Percentiles rank a stretch among this genome's conserved stretches.
Evolutionary conservation across 345 rosid genomes (phyloP).

Genomic region (Syzygium grande): DNA sequence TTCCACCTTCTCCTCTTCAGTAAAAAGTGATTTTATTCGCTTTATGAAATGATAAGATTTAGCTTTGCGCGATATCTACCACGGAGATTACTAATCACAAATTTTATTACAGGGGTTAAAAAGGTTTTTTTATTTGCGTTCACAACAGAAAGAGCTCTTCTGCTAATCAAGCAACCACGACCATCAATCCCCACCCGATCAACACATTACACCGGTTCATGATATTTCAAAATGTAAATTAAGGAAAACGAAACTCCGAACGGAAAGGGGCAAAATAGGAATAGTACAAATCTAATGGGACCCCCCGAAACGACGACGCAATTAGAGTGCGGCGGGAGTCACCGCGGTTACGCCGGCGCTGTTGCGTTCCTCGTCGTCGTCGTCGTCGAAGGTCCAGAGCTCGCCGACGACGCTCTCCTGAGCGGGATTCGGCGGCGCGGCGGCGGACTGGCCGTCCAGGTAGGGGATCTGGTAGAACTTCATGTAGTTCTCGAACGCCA

Average conservation of each 20-base stretch:
- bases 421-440: constrained; percentile 11
- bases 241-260: background rate
- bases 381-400: constrained; percentile 60
- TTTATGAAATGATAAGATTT: too few species aligned
- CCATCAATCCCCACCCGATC: background rate
- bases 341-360: background rate
- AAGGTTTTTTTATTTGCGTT: background rate
- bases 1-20: too few species aligned
- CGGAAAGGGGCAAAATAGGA: background rate
- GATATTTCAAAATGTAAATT: background rate
- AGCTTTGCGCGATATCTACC: background rate
- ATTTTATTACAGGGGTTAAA: background rate
- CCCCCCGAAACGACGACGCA: background rate
- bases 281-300: background rate
- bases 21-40: too few species aligned
- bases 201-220: background rate
- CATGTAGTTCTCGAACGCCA: constrained; percentile 70
- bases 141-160: background rate
- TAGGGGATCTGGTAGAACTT: constrained; percentile 67
- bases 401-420: constrained; percentile 46
- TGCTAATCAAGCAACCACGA: background rate
- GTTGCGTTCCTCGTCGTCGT: background rate
- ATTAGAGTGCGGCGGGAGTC: background rate
- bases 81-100: background rate
- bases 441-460: constrained; percentile 49